These are phyloP conservation scores for Toxoplasma gondii DNA, from an alignment of 169 alveolate species.

Conservation along the genomic window DNA sequence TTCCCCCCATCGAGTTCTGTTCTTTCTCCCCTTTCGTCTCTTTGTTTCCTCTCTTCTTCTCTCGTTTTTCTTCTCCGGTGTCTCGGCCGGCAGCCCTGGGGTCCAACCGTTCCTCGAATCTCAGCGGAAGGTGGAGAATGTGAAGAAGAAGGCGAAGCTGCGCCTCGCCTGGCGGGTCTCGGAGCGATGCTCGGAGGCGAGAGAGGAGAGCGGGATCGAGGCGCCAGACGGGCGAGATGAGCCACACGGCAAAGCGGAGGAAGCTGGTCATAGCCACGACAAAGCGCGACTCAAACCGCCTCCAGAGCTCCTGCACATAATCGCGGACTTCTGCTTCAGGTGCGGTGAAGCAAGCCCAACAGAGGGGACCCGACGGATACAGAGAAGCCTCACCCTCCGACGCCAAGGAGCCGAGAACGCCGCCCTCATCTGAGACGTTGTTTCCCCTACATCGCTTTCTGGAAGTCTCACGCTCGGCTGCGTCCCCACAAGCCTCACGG, in stretches of 20 bases:
- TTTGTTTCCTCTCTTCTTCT: background rate
- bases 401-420: background rate
- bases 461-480: background rate
- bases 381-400: background rate
- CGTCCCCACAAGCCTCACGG: background rate
- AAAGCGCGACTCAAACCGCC: background rate
- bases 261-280: background rate
- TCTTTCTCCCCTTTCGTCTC: background rate
- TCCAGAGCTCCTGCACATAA: constrained; percentile 4
- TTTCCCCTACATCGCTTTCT: background rate
- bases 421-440: background rate
- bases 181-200: background rate
- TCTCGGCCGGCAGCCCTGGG: background rate
- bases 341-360: background rate
- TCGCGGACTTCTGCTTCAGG: background rate
- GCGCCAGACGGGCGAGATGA: constrained; percentile 16
- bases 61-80: background rate
- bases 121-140: background rate
- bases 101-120: background rate
- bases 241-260: background rate
- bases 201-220: background rate
- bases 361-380: background rate
- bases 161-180: background rate
- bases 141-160: background rate
- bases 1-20: background rate